Evolutionary conservation across 495 filamentous ascomycete species (phyloP), one percentile per base, ranked within the genome.

Genomic region (Trichoderma erinaceum): DNA sequence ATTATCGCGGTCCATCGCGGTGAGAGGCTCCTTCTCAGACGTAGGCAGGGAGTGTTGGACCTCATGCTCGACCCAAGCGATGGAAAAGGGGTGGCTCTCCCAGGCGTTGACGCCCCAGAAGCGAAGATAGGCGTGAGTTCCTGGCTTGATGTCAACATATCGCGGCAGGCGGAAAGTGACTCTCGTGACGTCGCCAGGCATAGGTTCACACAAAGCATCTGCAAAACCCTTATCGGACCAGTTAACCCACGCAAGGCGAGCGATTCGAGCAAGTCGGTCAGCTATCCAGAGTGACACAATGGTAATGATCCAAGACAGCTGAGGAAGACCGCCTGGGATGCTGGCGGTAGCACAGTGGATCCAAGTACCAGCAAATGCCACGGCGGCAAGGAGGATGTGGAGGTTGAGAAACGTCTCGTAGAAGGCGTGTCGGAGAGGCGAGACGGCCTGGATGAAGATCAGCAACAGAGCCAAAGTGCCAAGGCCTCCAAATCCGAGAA

Each of bases 71-170:
- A 86, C 87, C 93, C 94, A 98, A 67, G 90, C 93, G 65, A 98
- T 84, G 35, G 93, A 95, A 79, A 99, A 98, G 4, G 95, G 95
- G 75, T 99, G 95, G 52, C 86, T 92, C 70, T 92, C 92, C 90
- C 90, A 96, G 70, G 85, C 83, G 52, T 86, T 90, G 69, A 96
- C 71, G 13, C 87, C 78, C 35, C 86, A 86, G 69, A 97, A 90
- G 73, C 93, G 94, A 48, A 99, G 80, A 75, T 96, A 99, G 68
- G 86, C 86, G 78, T 98, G 93, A 69, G 91, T 90, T 66, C 95
- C 95, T 1, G 95, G 94, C 61, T 83, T 79, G 80, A 95, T 88
- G 63, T 82, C 81, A 82, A 93, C 89, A 63, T 89, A 87, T 5
- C 89, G 90, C 64, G 90, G 88, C 56, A 97, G 80, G 69, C 85